These are phyloP conservation scores for Spathaspora girioi DNA, from an alignment of 805 yeast species.

Conservation along the genomic window DNA sequence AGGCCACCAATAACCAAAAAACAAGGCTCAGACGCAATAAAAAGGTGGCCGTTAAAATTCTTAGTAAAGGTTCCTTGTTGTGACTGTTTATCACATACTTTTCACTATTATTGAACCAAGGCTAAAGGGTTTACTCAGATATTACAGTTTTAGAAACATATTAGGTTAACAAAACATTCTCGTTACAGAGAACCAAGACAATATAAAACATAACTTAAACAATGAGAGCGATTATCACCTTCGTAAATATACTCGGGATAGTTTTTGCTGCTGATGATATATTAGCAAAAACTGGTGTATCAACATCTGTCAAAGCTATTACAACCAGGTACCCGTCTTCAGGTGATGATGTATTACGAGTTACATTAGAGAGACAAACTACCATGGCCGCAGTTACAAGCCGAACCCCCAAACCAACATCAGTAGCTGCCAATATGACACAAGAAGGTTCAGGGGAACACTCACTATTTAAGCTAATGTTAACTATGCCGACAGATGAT, in stretches of 20 bases:
- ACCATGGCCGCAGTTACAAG: conserved; percentile 1
- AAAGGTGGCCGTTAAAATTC: too few species aligned
- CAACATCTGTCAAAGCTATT: background rate
- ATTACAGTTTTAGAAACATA: too few species aligned
- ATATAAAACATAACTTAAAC: too few species aligned
- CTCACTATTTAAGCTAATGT: conserved; percentile 8
- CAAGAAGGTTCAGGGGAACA: conserved; percentile 1
- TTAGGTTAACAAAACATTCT: too few species aligned
- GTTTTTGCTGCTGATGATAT: background rate
- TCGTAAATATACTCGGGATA: background rate
- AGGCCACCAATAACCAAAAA: background rate
- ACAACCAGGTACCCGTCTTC: background rate
- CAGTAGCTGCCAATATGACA: conserved; percentile 1
- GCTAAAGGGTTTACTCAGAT: too few species aligned
- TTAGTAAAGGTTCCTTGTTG: background rate
- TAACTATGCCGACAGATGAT: conserved; percentile 13
- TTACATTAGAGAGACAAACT: conserved; percentile 5
- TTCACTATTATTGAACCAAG: too few species aligned
- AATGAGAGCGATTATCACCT: background rate
- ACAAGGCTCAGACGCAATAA: background rate
- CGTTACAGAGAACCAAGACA: too few species aligned
- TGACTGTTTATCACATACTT: background rate
- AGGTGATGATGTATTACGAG: conserved; percentile 4
- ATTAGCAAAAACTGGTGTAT: background rate
- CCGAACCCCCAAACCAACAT: background rate